phyloP scores from a whole-genome alignment of 2,329 filamentous ascomycete genomes.

The Pseudogymnoascus sp. region DNA sequence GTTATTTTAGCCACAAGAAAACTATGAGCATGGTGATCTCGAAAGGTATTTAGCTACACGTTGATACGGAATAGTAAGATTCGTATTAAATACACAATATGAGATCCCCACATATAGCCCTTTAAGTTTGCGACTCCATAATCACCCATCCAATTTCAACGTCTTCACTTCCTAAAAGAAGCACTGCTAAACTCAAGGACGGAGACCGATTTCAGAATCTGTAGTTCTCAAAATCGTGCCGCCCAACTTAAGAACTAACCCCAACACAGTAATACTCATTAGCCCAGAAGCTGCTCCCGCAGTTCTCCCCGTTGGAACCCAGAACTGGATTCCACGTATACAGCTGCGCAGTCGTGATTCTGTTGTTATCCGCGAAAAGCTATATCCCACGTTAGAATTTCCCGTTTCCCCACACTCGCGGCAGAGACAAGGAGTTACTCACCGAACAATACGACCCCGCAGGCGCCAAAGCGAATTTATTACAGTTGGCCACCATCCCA shows the following conservation, averaged over 20 bases:
- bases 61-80: neutral
- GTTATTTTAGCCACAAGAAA: too few relatives aligned
- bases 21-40: too few relatives aligned
- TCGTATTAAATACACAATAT: neutral
- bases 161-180: neutral
- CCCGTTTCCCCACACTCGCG: neutral
- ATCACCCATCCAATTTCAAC: neutral
- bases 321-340: conserved; percentile 30
- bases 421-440: neutral
- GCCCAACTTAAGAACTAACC: neutral
- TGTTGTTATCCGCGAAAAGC: conserved; percentile 24
- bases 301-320: conserved; percentile 24
- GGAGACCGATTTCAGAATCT: neutral
- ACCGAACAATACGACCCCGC: conserved; percentile 25
- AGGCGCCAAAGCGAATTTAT: conserved; percentile 24
- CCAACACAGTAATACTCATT: conserved; percentile 27
- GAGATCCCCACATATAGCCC: too few relatives aligned
- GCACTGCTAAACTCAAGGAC: neutral
- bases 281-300: conserved; percentile 23
- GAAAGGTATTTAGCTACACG: too few relatives aligned
- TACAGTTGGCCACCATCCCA: conserved; percentile 26
- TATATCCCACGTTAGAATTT: neutral
- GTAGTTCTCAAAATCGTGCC: neutral
- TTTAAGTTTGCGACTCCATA: neutral
- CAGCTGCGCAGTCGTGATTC: conserved; percentile 24